Evolutionary conservation across 768 basidiomycete species (phyloP).

Genomic region (Sarcodon aspratus): DNA sequence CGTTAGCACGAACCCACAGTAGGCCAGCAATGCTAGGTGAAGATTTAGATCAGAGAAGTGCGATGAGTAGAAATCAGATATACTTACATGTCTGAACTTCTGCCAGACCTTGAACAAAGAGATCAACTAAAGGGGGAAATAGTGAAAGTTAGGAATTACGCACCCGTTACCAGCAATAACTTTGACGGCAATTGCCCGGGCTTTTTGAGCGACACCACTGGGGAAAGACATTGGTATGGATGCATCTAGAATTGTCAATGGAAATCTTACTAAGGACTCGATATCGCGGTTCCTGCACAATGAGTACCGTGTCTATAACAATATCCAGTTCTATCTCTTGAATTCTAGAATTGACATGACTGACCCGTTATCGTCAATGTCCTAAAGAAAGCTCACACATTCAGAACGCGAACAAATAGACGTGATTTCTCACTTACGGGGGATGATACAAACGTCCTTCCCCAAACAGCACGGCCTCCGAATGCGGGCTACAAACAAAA

Average conservation of each 20-base stretch:
- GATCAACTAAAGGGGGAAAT: no score
- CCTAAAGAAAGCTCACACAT: no score
- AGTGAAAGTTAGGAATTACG: no score
- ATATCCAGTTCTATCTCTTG: constrained; percentile 30
- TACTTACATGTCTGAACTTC: constrained; percentile 75
- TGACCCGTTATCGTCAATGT: not conserved
- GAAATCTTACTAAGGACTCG: constrained; percentile 52
- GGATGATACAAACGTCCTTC: no score
- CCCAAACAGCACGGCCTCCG: not conserved
- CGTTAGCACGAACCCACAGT: no score
- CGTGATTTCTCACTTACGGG: no score
- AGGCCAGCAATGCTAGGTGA: constrained; percentile 8
- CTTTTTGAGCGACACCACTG: constrained; percentile 13
- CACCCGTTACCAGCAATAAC: constrained; percentile 8
- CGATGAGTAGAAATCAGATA: not conserved
- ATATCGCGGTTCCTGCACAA: constrained; percentile 84
- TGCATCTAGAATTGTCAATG: not conserved
- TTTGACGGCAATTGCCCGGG: constrained; percentile 12
- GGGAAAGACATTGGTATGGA: not conserved
- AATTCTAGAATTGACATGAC: not conserved
- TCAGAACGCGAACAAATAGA: no score
- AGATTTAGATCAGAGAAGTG: no score
- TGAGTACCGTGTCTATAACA: constrained; percentile 87
- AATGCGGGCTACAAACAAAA: no score
- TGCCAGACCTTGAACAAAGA: constrained; percentile 24